These are phyloP conservation scores for Alternaria metachromatica DNA, from an alignment of 2,329 filamentous ascomycete genomes.

Conservation along the genomic window DNA sequence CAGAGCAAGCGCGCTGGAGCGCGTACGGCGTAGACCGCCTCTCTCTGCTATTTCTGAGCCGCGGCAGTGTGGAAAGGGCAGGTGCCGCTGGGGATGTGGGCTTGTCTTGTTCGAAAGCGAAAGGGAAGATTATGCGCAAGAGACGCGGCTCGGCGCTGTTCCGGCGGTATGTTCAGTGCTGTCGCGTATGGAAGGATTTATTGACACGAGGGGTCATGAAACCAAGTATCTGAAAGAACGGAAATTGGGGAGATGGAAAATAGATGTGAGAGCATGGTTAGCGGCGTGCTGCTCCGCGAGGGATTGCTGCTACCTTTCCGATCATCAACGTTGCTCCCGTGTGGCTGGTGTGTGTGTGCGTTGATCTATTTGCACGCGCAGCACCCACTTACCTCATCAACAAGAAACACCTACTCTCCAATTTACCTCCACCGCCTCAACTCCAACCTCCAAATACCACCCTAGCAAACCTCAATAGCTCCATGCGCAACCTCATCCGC, in stretches of 20 bases:
- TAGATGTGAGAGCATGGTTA: neutral
- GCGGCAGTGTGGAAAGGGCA: neutral
- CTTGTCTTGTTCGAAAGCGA: neutral
- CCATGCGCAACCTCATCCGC: constrained; percentile 2
- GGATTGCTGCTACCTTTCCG: neutral
- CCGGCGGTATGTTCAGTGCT: neutral
- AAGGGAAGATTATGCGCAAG: neutral
- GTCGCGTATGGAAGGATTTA: neutral
- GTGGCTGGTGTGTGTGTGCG: neutral
- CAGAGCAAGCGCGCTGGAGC: neutral
- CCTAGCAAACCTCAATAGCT: neutral
- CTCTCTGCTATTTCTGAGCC: neutral
- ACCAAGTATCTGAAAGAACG: neutral
- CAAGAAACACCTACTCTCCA: neutral
- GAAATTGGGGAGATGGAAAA: neutral
- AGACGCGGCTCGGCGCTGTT: constrained; percentile 1
- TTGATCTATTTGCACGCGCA: neutral
- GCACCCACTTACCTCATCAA: neutral
- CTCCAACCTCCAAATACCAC: neutral
- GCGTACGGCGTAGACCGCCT: neutral
- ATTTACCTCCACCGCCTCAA: neutral
- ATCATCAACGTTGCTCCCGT: neutral
- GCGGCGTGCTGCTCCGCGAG: neutral
- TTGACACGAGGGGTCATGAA: neutral
- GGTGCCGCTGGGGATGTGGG: neutral